These are phyloP conservation scores for Metschnikowia kunwiensis DNA, from an alignment of 805 yeast species.

Conservation along the genomic window DNA sequence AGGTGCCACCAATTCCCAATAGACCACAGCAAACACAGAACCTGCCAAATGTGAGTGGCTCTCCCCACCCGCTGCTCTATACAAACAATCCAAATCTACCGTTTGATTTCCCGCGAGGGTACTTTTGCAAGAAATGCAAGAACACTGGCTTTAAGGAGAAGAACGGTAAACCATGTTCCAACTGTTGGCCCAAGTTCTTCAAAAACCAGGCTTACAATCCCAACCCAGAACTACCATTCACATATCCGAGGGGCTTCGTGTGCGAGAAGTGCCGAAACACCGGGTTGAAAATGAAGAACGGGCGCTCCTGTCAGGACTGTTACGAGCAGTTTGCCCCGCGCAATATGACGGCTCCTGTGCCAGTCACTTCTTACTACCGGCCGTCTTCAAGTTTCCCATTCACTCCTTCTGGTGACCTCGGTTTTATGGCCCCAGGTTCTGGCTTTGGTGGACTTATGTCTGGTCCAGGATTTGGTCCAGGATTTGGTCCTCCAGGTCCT, in stretches of 20 bases:
- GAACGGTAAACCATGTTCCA: slow-evolving; percentile 26
- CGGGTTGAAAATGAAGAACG: slow-evolving; percentile 61
- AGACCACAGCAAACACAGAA: not conserved
- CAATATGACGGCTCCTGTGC: slow-evolving; percentile 17
- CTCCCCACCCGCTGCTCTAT: slow-evolving; percentile 15
- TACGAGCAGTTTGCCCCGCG: slow-evolving; percentile 61
- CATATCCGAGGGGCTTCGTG: slow-evolving; percentile 57
- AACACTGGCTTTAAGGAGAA: slow-evolving; percentile 32
- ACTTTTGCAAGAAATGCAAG: slow-evolving; percentile 32
- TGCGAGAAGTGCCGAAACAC: slow-evolving; percentile 75
- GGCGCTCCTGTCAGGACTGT: slow-evolving; percentile 66
- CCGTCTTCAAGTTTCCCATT: not conserved
- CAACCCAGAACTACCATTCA: slow-evolving; percentile 55
- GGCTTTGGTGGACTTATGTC: not conserved
- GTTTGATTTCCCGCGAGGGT: slow-evolving; percentile 30
- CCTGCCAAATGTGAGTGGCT: not conserved
- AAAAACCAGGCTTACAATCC: slow-evolving; percentile 41
- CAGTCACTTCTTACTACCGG: too few species aligned
- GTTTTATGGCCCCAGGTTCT: slow-evolving; percentile 6
- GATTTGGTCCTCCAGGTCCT: slow-evolving; percentile 12
- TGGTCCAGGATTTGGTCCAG: too few species aligned
- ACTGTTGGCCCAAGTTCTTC: slow-evolving; percentile 31
- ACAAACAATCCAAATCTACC: slow-evolving; percentile 23
- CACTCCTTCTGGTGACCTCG: not conserved
- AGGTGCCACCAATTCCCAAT: too few species aligned